Evolutionary conservation across 2,329 filamentous ascomycete genomes (phyloP), one percentile per base, ranked within the genome.

Genomic region (Fusarium falciforme): DNA sequence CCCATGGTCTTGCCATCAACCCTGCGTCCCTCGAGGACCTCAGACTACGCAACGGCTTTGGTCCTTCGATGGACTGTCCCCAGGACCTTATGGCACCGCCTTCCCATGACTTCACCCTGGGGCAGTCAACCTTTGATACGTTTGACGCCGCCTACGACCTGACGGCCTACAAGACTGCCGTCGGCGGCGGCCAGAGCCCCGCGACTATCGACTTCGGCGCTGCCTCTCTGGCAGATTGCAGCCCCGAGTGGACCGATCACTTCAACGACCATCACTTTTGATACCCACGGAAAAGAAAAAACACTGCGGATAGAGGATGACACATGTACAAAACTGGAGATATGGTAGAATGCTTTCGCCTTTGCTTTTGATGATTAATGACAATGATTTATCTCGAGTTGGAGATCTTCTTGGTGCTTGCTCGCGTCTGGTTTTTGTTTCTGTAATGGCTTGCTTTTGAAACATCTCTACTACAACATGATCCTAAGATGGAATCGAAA

Each of bases 101-200:
- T 54, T 67, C 72, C 9, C 77, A 81, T 47, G 80, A 80, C 29
- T 79, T 78, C 6, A 65, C 66, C 17, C 78, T 82, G 42, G 82
- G 73, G 29, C 79, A 80, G 66, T 79, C 82, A 4, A 81, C 82
- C 20, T 85, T 83, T 67, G 81, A 84, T 42, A 79, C 83, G 11
- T 87, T 85, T 66, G 82, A 85, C 6, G 76, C 81, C 22, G 80
- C 83, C 10, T 86, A 83, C 66, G 82, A 85, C 29, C 76, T 85
- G 63, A 81, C 81, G 27, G 79, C 78, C 61, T 85, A 83, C 64
- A 76, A 77, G n/a, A 38, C 76, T 42, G 78, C 74, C 73, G 80
- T 59, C 12, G 63, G 66, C 67, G 82, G 81, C 17, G 60, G 74
- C 4, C 74, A 72, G 77, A 83, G 61, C 66, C 79, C 79, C 42